Conservation (phyloP, 352 stramenopile genomes). For the Pythium apleroticum region DNA sequence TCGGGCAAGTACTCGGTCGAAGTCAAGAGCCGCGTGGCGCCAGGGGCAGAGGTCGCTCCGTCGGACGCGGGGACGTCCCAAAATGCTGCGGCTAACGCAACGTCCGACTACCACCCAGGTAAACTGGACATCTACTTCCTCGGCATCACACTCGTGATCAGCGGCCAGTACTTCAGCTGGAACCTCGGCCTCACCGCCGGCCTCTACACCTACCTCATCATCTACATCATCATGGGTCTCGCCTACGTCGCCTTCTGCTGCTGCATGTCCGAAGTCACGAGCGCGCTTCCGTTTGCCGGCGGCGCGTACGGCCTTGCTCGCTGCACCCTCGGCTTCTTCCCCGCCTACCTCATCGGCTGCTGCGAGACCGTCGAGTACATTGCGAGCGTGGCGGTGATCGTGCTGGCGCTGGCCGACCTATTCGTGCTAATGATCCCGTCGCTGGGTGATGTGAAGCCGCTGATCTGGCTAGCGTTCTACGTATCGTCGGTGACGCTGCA, state of each 20-base stretch:
- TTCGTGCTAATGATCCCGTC: too few species aligned
- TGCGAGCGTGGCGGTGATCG: too few species aligned
- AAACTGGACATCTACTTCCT: slow-evolving; percentile 24
- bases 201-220: slow-evolving; percentile 1
- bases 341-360: too few species aligned
- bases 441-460: too few species aligned
- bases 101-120: neutral
- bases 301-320: neutral
- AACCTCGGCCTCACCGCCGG: slow-evolving; percentile 24
- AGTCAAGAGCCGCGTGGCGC: neutral
- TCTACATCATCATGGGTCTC: neutral
- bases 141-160: slow-evolving; percentile 28
- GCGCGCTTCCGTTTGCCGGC: neutral
- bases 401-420: too few species aligned
- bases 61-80: too few species aligned
- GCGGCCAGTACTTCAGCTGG: slow-evolving; percentile 28
- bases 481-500: too few species aligned
- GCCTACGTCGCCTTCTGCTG: neutral
- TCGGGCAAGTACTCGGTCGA: neutral
- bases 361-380: too few species aligned
- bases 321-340: too few species aligned
- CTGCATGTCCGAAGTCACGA: neutral
- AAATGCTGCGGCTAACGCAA: neutral
- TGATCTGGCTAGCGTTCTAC: too few species aligned
- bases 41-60: neutral